These are phyloP conservation scores for Suillus discolor DNA, from an alignment of 768 basidiomycete genomes.

Conservation along the genomic window DNA sequence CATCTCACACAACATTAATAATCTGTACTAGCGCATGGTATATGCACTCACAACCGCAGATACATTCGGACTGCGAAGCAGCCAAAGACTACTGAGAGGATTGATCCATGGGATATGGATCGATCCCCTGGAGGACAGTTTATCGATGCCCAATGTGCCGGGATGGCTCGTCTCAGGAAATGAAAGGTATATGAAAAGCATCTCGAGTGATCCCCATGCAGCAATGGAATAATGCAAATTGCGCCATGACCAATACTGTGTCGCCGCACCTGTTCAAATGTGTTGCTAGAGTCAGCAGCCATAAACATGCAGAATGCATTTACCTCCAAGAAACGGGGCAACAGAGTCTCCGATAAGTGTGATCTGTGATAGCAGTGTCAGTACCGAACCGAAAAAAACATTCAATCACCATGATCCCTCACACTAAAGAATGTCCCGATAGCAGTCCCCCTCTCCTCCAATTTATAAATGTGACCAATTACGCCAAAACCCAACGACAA, in stretches of 20 bases:
- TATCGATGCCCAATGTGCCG: slow-evolving; percentile 55
- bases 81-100: slow-evolving; percentile 51
- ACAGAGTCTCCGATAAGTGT: slow-evolving; percentile 61
- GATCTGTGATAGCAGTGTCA: slow-evolving; percentile 32
- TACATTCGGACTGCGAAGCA: slow-evolving; percentile 64
- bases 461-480: slow-evolving; percentile 65
- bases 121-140: slow-evolving; percentile 32
- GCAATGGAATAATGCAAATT: slow-evolving; percentile 53
- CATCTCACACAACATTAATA: background rate
- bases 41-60: slow-evolving; percentile 48
- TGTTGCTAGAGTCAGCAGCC: background rate
- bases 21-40: background rate
- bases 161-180: slow-evolving; percentile 76
- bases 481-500: slow-evolving; percentile 57
- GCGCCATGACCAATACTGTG: slow-evolving; percentile 70
- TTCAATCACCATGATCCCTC: slow-evolving; percentile 18
- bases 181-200: slow-evolving; percentile 42
- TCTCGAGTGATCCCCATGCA: slow-evolving; percentile 39
- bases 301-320: background rate
- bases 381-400: background rate
- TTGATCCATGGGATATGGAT: slow-evolving; percentile 49
- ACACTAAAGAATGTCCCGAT: slow-evolving; percentile 63
- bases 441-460: slow-evolving; percentile 61
- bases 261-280: slow-evolving; percentile 40
- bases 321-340: slow-evolving; percentile 61